Percentiles rank a stretch among this genome's conserved stretches.
phyloP scores from a whole-genome alignment of 495 filamentous ascomycete genomes.

The Neurospora sublineolata region DNA sequence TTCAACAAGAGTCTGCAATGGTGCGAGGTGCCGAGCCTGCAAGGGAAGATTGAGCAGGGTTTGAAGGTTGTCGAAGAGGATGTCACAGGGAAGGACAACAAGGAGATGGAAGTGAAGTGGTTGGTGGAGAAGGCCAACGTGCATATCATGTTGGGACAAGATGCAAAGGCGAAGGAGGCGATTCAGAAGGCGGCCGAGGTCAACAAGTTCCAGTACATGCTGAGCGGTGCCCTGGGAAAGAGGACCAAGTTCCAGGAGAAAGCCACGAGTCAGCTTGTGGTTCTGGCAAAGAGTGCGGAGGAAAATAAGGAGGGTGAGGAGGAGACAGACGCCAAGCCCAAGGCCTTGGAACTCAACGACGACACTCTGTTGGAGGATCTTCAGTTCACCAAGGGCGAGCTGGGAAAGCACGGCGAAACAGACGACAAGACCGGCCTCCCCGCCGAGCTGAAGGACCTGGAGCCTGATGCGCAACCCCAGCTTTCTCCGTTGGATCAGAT shows the following conservation, averaged over 20 bases:
- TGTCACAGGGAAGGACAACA: constrained; percentile 26
- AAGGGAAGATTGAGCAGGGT: constrained; percentile 36
- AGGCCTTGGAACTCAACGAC: constrained; percentile 68
- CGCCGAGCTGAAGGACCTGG: constrained; percentile 44
- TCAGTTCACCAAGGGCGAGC: constrained; percentile 51
- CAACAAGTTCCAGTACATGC: constrained; percentile 64
- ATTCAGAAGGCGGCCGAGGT: constrained; percentile 50
- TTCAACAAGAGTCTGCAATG: constrained; percentile 34
- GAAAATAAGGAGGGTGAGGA: constrained; percentile 2
- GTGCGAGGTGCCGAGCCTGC: constrained; percentile 39
- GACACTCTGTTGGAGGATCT: constrained; percentile 88
- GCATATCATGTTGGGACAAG: constrained; percentile 74
- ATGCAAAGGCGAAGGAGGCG: constrained; percentile 61
- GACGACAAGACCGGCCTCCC: constrained; percentile 44
- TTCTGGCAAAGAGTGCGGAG: constrained; percentile 65
- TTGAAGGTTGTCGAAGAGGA: constrained; percentile 33
- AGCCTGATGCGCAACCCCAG: constrained; percentile 70
- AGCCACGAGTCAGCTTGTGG: constrained; percentile 81
- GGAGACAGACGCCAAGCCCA: constrained; percentile 33
- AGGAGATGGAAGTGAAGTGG: constrained; percentile 47
- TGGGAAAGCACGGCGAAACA: constrained; percentile 23
- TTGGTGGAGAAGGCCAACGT: constrained; percentile 73
- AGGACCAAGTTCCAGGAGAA: constrained; percentile 86
- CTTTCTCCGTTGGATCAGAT: constrained; percentile 73
- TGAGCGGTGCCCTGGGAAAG: constrained; percentile 83